Evolutionary conservation across 495 filamentous ascomycete genomes (phyloP).

Genomic region (Xylaria curta): DNA sequence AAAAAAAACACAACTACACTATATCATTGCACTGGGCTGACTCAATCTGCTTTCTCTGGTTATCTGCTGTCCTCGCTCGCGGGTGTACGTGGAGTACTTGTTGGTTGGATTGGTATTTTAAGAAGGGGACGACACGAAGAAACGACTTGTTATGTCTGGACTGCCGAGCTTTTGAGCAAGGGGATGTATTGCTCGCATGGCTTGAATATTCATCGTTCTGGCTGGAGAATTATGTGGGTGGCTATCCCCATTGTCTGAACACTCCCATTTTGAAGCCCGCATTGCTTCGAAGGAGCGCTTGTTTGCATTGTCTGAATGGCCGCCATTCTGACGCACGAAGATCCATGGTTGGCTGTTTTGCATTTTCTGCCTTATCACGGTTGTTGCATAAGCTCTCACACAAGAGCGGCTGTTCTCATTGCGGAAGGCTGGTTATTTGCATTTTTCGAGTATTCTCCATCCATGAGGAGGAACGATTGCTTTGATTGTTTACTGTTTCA

Average conservation of each 20-base stretch:
- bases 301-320: not conserved
- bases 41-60: slow-evolving; percentile 7
- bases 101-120: not conserved
- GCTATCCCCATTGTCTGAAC: not conserved
- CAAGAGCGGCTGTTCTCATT: not conserved
- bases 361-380: not conserved
- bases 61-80: not conserved
- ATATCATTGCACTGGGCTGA: not conserved
- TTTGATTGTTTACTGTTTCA: not conserved
- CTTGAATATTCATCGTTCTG: not conserved
- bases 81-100: not conserved
- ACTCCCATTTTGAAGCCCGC: not conserved
- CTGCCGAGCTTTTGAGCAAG: not conserved
- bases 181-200: not conserved
- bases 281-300: not conserved
- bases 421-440: not conserved
- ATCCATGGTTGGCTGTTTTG: not conserved
- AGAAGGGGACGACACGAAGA: not conserved
- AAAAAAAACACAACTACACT: not conserved
- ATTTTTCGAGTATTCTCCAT: not conserved
- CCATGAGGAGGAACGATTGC: not conserved
- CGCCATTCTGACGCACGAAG: not conserved
- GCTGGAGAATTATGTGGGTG: not conserved
- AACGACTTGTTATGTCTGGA: not conserved
- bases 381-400: not conserved